Base-by-base conservation (phyloP, 73 alveolate genomes). In the Tetrahymena malaccensis region DNA sequence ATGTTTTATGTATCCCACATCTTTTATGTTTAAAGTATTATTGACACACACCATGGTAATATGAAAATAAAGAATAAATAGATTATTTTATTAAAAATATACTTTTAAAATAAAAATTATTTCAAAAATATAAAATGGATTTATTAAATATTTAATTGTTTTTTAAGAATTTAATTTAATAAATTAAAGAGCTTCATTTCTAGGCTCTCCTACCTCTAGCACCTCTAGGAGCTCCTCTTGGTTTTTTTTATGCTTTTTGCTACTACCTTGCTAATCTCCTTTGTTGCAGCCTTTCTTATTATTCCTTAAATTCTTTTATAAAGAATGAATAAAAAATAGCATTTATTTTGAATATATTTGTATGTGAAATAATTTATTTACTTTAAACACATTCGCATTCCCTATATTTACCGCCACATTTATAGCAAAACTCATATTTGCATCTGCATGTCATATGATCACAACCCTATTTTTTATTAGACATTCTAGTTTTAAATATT, bases 361-460 rank as follows among this genome's bases (percentile, higher is more conserved):
- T 16, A 70, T 40, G 44, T 40, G 17, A 27, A 7, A n/a, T 1
- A n/a, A 70, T 1, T 8, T 22, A 12, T 22, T 70, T 70, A 70
- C 89, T 70, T 70, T 70, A 0, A 3, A 95, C 96, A 34, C 98
- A 96, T 35, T 85, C 96, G 34, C 98, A 96, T 40, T 94, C 83
- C 85, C 50, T 95, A 38, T 96, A 96, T 94, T 96, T 96, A 16
- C 97, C 97, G 34, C 97, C 98, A 43, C 98, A 96, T 22, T 85
- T 96, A 95, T 96, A 96, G 94, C 98, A 96, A 95, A 96, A 96
- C 55, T 96, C 94, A 94, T 96, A 96, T 27, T 97, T 95, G 93
- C 98, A 96, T 44, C 98, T 96, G 38, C 98, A 96, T 0, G 96
- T 95, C 98, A 96, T 96, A 94, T 96, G 98, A 38, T 96, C 96